phyloP scores from a whole-genome alignment of 202 grass and related monocot species.

The Dendrocalamus latiflorus region DNA sequence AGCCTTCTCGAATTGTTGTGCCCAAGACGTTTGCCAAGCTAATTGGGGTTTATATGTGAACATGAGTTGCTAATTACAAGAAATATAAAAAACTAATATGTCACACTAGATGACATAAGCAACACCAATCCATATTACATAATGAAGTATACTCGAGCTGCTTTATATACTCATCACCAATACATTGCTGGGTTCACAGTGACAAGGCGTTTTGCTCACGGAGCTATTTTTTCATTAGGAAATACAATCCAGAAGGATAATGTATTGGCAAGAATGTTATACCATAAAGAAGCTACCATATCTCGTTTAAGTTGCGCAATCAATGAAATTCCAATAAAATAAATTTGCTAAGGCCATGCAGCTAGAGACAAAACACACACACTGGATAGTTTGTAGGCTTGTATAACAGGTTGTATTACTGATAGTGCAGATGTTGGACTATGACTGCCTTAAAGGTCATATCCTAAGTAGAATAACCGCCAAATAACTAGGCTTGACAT shows the following conservation, averaged over 20 bases:
- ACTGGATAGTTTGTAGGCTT: neutral
- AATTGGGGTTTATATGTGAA: constrained; percentile 32
- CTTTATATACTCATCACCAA: constrained; percentile 1
- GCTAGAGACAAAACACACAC: neutral
- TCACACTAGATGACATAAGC: constrained; percentile 11
- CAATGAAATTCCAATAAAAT: neutral
- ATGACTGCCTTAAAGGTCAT: neutral
- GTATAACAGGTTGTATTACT: neutral
- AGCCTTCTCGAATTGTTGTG: constrained; percentile 60
- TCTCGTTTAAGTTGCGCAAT: constrained; percentile 5
- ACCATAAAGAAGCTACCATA: neutral
- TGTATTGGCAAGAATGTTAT: constrained; percentile 8
- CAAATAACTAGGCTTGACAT: neutral
- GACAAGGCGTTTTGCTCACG: neutral
- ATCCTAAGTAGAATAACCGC: neutral
- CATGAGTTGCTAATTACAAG: constrained; percentile 20
- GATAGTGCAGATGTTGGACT: constrained; percentile 2
- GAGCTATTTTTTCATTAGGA: neutral
- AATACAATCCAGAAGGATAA: neutral
- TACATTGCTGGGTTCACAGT: neutral
- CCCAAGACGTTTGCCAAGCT: constrained; percentile 76
- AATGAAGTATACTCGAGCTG: constrained; percentile 12
- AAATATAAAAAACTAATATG: constrained; percentile 24
- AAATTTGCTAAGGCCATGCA: constrained; percentile 2
- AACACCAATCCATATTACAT: neutral